A percentile compares a stretch with the other conserved stretches of the same genome.
These are phyloP conservation scores for Theobroma grandiflorum DNA, from an alignment of 441 rosid genomes.

Conservation along the genomic window DNA sequence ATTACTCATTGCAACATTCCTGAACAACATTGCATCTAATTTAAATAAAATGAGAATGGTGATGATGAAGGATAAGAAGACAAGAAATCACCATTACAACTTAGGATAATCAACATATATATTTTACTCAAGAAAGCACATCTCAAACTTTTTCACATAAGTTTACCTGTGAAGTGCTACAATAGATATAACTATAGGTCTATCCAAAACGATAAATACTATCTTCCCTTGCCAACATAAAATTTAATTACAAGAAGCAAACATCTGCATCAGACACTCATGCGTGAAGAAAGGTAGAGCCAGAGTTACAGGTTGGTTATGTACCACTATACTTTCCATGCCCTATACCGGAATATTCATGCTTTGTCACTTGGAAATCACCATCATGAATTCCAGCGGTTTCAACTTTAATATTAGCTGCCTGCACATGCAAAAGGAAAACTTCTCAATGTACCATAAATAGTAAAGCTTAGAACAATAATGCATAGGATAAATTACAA, in stretches of 20 bases:
- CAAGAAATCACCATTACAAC: background rate
- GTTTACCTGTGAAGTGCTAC: background rate
- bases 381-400: constrained; percentile 69
- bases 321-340: constrained; percentile 86
- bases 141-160: background rate
- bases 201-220: too few species aligned
- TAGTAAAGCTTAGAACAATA: background rate
- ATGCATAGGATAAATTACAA: too few species aligned
- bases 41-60: background rate
- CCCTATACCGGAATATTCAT: constrained; percentile 65
- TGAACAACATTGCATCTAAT: background rate
- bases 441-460: background rate
- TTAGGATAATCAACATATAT: background rate
- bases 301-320: constrained; percentile 28
- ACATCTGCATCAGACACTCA: too few species aligned
- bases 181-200: too few species aligned
- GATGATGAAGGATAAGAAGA: background rate
- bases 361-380: constrained; percentile 68
- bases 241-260: too few species aligned
- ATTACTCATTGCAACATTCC: background rate
- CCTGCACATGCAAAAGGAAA: constrained; percentile 52
- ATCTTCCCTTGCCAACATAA: too few species aligned
- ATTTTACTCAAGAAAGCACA: background rate
- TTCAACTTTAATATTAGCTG: constrained; percentile 83
- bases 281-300: too few species aligned